These are phyloP conservation scores for Yamadazyma taylorii DNA, from an alignment of 1,139 yeast species.

Conservation along the genomic window DNA sequence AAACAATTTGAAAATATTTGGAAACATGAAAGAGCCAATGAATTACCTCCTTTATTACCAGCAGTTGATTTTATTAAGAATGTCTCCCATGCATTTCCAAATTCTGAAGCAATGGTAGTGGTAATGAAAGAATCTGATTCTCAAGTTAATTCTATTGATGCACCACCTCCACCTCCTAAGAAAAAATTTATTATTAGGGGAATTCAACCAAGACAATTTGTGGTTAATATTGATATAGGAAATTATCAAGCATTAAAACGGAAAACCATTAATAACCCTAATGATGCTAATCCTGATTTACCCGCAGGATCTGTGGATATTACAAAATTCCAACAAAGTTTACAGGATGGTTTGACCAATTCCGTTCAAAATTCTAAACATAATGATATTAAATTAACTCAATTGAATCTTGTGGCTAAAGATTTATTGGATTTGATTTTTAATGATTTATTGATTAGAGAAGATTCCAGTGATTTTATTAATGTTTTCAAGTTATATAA, in stretches of 20 bases:
- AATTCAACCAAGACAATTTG: constrained; percentile 53
- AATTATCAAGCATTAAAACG: constrained; percentile 46
- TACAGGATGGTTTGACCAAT: constrained; percentile 14
- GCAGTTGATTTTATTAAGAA: constrained; percentile 97
- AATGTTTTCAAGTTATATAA: constrained; percentile 40
- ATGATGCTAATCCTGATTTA: constrained; percentile 20
- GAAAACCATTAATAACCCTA: constrained; percentile 16
- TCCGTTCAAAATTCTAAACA: constrained; percentile 3
- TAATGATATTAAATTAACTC: constrained; percentile 8
- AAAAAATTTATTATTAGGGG: constrained; percentile 91
- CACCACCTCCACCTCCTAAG: constrained; percentile 29
- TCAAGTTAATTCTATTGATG: not conserved
- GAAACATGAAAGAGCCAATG: constrained; percentile 35
- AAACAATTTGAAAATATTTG: constrained; percentile 62
- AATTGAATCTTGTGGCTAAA: constrained; percentile 24
- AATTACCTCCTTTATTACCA: constrained; percentile 67
- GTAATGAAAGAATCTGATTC: constrained; percentile 50
- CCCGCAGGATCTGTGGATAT: constrained; percentile 42
- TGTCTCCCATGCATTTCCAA: constrained; percentile 87
- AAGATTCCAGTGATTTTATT: constrained; percentile 24
- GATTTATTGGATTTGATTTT: constrained; percentile 32
- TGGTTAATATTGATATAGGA: constrained; percentile 44
- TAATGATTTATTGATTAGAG: constrained; percentile 25
- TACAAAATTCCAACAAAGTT: constrained; percentile 32
- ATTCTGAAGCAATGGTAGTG: constrained; percentile 92